A percentile compares a stretch with the other conserved stretches of the same genome.
These are phyloP conservation scores for Wallemia mellicola DNA, from an alignment of 1,284 basidiomycete species.

Conservation along the genomic window DNA sequence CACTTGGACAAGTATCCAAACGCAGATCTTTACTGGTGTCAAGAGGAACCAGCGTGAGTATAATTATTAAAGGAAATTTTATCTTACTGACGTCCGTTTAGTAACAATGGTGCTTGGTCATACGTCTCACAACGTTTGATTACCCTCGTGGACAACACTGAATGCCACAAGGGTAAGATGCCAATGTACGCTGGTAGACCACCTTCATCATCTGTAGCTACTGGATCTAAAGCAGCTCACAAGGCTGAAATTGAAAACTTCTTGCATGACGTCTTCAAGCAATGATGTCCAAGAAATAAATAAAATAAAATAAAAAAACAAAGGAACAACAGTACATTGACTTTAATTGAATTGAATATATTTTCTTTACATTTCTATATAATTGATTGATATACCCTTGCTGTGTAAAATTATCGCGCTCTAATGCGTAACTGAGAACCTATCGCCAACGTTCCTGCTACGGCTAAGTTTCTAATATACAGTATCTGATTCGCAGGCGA, in stretches of 20 bases:
- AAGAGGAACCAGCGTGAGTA: conserved; percentile 17
- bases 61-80: no score
- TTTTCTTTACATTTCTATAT: no score
- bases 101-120: conserved; percentile 82
- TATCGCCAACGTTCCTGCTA: no score
- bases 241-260: conserved; percentile 58
- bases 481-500: no score
- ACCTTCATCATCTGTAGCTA: conserved; percentile 64
- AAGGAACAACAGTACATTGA: conserved; percentile 5
- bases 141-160: conserved; percentile 40
- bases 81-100: no score
- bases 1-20: conserved; percentile 85
- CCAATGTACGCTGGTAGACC: conserved; percentile 58
- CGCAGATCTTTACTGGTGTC: conserved; percentile 67
- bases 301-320: conserved; percentile 4
- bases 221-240: conserved; percentile 37
- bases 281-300: background rate
- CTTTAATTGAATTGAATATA: background rate
- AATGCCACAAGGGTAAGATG: conserved; percentile 70
- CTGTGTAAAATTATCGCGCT: no score
- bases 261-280: conserved; percentile 20
- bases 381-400: no score
- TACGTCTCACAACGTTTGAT: conserved; percentile 69
- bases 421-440: no score
- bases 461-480: no score